Evolutionary conservation across 257 asterid genomes (phyloP).

Genomic region (Nicotiana knightiana): DNA sequence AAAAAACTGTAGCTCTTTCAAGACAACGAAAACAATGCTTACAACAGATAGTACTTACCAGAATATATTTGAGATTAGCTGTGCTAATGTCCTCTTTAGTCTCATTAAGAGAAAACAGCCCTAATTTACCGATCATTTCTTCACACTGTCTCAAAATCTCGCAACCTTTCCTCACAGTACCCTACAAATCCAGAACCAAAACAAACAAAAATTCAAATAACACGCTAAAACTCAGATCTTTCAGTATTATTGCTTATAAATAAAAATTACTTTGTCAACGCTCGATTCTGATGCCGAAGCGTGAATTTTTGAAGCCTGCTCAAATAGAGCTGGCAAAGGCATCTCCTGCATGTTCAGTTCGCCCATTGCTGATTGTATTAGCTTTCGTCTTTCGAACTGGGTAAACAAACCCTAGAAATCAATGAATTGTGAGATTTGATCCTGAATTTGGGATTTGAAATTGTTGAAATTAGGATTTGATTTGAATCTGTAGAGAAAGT

Average conservation of each 20-base stretch:
- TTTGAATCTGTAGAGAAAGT: background rate
- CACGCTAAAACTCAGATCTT: too few species aligned
- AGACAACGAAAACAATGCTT: too few species aligned
- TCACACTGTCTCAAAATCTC: slow-evolving; percentile 65
- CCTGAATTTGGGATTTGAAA: background rate
- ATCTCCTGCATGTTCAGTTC: slow-evolving; percentile 45
- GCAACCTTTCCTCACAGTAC: slow-evolving; percentile 58
- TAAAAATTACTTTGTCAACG: slow-evolving; percentile 17
- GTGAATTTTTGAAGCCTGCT: slow-evolving; percentile 48
- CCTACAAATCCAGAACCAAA: slow-evolving; percentile 33
- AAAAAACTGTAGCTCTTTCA: too few species aligned
- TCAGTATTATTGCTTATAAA: slow-evolving; percentile 4
- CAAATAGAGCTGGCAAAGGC: slow-evolving; percentile 53
- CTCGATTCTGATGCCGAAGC: slow-evolving; percentile 47
- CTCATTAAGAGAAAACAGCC: slow-evolving; percentile 82
- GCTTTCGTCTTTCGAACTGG: background rate
- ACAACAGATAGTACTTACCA: slow-evolving; percentile 35
- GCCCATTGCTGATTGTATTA: slow-evolving; percentile 25
- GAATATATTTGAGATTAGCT: slow-evolving; percentile 69
- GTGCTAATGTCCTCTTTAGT: slow-evolving; percentile 91
- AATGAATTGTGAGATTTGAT: background rate
- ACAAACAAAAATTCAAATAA: background rate
- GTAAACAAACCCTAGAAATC: background rate
- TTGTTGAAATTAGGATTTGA: background rate
- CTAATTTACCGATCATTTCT: slow-evolving; percentile 76